A percentile compares a stretch with the other conserved stretches of the same genome.
Conservation (phyloP, 768 basidiomycete genomes). For the Cyclocybe cylindracea region DNA sequence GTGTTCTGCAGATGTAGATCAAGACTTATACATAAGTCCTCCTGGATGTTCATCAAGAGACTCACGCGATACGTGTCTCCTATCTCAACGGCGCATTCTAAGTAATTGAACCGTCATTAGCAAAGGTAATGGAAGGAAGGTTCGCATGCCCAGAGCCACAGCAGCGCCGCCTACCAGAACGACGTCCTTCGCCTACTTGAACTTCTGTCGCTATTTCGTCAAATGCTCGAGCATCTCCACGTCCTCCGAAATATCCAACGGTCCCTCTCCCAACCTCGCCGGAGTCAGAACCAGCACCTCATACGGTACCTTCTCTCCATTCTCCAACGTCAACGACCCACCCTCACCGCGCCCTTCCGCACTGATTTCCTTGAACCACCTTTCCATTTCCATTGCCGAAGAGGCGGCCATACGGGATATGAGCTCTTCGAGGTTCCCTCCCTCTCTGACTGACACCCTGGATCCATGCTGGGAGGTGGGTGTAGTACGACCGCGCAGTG, state of each 20-base stretch:
- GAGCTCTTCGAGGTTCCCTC: conserved; percentile 44
- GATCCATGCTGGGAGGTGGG: conserved; percentile 48
- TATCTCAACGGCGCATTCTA: conserved; percentile 46
- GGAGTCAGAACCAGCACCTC: conserved; percentile 58
- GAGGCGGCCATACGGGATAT: conserved; percentile 45
- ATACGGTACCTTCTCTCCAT: conserved; percentile 51
- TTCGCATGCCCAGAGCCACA: conserved; percentile 45
- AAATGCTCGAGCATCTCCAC: conserved; percentile 26
- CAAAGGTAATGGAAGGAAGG: background rate
- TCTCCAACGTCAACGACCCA: conserved; percentile 41
- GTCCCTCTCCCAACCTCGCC: conserved; percentile 55
- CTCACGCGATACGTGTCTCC: conserved; percentile 41
- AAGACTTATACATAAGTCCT: background rate
- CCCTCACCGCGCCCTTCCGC: conserved; percentile 19
- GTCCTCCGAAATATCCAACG: conserved; percentile 42
- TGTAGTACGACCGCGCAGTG: conserved; percentile 47
- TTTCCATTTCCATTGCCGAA: conserved; percentile 14
- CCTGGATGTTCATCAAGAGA: background rate
- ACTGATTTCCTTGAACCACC: conserved; percentile 10
- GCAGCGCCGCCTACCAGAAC: conserved; percentile 60
- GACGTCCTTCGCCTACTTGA: conserved; percentile 41
- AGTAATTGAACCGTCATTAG: background rate
- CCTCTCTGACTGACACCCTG: conserved; percentile 49
- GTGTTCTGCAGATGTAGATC: conserved; percentile 32
- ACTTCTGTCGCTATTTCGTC: conserved; percentile 27